Conservation (phyloP, 208 protist species). For the Vickermania spadyakhi region DNA sequence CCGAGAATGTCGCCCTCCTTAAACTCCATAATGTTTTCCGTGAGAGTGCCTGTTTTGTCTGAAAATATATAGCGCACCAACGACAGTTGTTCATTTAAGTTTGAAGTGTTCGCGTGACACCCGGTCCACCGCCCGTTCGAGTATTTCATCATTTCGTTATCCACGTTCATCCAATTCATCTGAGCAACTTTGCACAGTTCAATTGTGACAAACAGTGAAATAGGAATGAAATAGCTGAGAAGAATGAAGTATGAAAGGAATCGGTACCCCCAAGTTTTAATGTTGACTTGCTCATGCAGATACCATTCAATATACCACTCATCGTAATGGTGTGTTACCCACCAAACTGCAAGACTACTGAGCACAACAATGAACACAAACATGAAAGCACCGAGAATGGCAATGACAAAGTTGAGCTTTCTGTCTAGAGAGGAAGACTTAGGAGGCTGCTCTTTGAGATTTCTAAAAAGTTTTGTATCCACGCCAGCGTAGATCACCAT, state of each 20-base stretch:
- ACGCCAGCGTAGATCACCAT: slow-evolving; percentile 89
- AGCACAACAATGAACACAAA: slow-evolving; percentile 64
- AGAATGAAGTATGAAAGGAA: slow-evolving; percentile 90
- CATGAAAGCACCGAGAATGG: slow-evolving; percentile 64
- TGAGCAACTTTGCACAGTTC: slow-evolving; percentile 90
- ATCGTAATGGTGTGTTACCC: slow-evolving; percentile 31
- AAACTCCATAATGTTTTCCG: slow-evolving; percentile 89
- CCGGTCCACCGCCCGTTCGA: slow-evolving; percentile 47
- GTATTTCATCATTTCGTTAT: slow-evolving; percentile 79
- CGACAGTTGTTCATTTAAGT: slow-evolving; percentile 89
- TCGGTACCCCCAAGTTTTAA: slow-evolving; percentile 44
- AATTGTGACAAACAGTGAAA: slow-evolving; percentile 89
- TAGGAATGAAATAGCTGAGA: slow-evolving; percentile 85
- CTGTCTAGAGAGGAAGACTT: slow-evolving; percentile 85
- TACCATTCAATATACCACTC: slow-evolving; percentile 67
- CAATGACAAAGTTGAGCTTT: slow-evolving; percentile 82
- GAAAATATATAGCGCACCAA: slow-evolving; percentile 88
- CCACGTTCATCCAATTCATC: slow-evolving; percentile 79
- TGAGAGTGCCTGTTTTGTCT: slow-evolving; percentile 91
- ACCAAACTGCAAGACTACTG: slow-evolving; percentile 50
- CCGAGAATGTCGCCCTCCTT: slow-evolving; percentile 65
- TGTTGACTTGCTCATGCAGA: slow-evolving; percentile 23
- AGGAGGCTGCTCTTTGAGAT: slow-evolving; percentile 72
- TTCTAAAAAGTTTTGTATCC: slow-evolving; percentile 90
- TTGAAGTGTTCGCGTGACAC: slow-evolving; percentile 82